These are phyloP conservation scores for Echinochloa phyllopogon DNA, from an alignment of 176 grass and related monocot genomes.

Conservation along the genomic window DNA sequence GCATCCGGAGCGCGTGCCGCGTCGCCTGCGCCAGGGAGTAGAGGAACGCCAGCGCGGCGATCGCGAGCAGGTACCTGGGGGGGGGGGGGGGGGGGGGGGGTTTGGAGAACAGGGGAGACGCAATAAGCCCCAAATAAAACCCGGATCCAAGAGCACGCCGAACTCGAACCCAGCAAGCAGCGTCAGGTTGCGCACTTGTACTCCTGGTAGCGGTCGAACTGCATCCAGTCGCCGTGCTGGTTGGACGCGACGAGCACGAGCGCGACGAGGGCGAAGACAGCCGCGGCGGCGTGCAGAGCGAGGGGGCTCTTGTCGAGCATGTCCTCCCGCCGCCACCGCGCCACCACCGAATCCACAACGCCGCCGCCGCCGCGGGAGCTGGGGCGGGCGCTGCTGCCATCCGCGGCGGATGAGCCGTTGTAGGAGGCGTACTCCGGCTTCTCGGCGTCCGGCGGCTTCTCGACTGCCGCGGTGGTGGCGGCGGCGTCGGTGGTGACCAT, in stretches of 20 bases:
- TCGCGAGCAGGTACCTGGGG: conserved; percentile 74
- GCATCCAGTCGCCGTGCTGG: conserved; percentile 80
- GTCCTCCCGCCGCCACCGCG: conserved; percentile 68
- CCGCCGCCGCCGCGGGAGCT: conserved; percentile 12
- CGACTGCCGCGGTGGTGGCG: neutral
- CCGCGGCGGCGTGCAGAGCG: conserved; percentile 63
- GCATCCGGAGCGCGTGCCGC: conserved; percentile 54
- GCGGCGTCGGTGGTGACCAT: conserved; percentile 41
- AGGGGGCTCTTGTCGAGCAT: conserved; percentile 68
- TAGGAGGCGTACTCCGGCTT: conserved; percentile 38
- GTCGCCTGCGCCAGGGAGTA: conserved; percentile 72
- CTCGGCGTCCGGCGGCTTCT: conserved; percentile 39
- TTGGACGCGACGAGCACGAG: conserved; percentile 82
- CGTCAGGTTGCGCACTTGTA: conserved; percentile 51
- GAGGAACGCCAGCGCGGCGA: conserved; percentile 55
- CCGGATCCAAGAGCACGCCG: conserved; percentile 15
- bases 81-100: too few species aligned
- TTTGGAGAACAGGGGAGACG: neutral
- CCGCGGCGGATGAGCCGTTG: conserved; percentile 37
- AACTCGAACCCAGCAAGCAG: neutral
- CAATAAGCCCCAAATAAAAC: neutral
- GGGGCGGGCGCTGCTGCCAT: neutral
- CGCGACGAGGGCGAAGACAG: conserved; percentile 71
- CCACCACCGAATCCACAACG: conserved; percentile 51
- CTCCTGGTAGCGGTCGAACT: conserved; percentile 86